Evolutionary conservation across 495 filamentous ascomycete species (phyloP).

Genomic region (Penicillium robsamsonii): DNA sequence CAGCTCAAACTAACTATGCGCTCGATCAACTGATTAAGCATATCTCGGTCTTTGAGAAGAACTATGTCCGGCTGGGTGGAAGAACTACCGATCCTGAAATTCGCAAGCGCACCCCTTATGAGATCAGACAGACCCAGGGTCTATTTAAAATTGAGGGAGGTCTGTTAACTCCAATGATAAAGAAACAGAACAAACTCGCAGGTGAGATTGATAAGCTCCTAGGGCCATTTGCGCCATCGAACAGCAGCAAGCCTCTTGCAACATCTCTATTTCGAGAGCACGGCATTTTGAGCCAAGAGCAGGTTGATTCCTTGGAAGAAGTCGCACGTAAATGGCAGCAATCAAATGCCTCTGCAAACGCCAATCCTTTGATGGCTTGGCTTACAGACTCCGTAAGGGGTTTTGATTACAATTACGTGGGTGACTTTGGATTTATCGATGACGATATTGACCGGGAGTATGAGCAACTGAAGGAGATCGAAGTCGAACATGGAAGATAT

Average conservation of each 20-base stretch:
- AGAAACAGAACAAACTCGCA: conserved; percentile 44
- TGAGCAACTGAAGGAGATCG: conserved; percentile 63
- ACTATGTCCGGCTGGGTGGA: conserved; percentile 77
- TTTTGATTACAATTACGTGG: conserved; percentile 37
- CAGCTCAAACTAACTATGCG: conserved; percentile 92
- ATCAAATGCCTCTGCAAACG: conserved; percentile 27
- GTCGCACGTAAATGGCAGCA: conserved; percentile 52
- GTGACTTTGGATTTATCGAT: conserved; percentile 49
- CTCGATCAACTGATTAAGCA: conserved; percentile 78
- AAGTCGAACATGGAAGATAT: conserved; percentile 54
- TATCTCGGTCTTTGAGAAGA: conserved; percentile 60
- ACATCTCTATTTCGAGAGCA: conserved; percentile 42
- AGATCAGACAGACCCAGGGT: conserved; percentile 45
- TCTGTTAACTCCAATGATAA: conserved; percentile 29
- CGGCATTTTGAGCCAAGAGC: conserved; percentile 58
- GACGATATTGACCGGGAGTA: conserved; percentile 66
- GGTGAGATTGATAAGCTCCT: conserved; percentile 49
- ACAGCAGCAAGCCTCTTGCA: conserved; percentile 19
- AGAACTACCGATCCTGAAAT: conserved; percentile 63
- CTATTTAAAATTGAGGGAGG: conserved; percentile 31
- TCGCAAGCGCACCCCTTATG: conserved; percentile 66
- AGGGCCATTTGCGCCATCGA: conserved; percentile 39
- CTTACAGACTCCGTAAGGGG: conserved; percentile 50
- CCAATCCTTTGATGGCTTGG: conserved; percentile 60
- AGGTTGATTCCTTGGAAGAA: conserved; percentile 59